Base-by-base conservation (phyloP, 2,329 filamentous ascomycete genomes). In the Trichocomaceae sp. region DNA sequence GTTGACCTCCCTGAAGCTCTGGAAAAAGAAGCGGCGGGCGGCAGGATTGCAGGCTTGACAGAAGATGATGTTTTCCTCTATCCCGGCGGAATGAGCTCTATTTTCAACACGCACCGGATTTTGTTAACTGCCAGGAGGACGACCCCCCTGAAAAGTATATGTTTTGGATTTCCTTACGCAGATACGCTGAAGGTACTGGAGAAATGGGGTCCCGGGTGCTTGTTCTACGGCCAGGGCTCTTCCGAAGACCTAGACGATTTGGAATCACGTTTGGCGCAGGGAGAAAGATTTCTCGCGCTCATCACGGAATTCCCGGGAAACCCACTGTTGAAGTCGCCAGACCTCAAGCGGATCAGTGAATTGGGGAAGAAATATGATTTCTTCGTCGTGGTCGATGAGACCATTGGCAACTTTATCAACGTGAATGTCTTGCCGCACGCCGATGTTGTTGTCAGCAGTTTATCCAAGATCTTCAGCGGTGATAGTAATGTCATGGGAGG, bases 401-500 rank as follows among this genome's bases (percentile, higher is more conserved):
- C 93, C 0, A 89, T 99, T 57, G 92, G 92, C 62, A 99, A 93
- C 55, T 96, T 96, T 68, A 84, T 95, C 66, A 99, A 99, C 68
- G 85, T 96, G 63, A 90, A 97, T 67, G 89, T 99, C 3, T 80
- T 99, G 5, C 89, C 87, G 2, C 87, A 86, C 66, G 88, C 90
- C 57, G 93, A 99, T 71, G 79, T 97, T 15, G 88, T 97, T 5
- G 92, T 96, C 55, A 96, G 89, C 76, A 95, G 89, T 68, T 77
- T 99, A 57, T 97, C 93, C 48, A 99, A 99, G 71, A 87, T 97
- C 52, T 99, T 99, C 74, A 95, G 90, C 54, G 93, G 93, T 50
- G 93, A 96, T 72, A 93, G 89, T 70, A 97, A 99, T 70, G 93
- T 99, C 61, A 97, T 97, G 92, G 93, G 91, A 56, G 93, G 93